Evolutionary conservation across 2,329 filamentous ascomycete genomes (phyloP), one percentile per base, ranked within the genome.

Genomic region (Chrysoporthe deuterocubensis): DNA sequence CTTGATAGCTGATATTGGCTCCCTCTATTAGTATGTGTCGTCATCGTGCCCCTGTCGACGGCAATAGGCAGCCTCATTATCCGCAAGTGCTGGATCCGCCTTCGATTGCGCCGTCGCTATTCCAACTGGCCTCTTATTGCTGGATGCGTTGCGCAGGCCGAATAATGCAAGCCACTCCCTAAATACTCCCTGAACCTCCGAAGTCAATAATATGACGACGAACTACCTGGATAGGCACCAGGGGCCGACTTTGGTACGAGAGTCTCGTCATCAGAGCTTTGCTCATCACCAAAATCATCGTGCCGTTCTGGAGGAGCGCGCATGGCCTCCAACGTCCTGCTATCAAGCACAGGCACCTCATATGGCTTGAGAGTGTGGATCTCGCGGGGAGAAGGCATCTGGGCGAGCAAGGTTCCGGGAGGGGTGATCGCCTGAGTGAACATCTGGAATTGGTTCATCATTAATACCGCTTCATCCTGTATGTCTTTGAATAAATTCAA

Each of bases 351-450:
- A 0, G 91, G 91, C 0, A 88, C 86, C 7, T 85, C 82, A 73
- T 89, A 97, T 0, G 88, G 83, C 74, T 90, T 90, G 46, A 93
- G 81, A 0, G 83, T 85, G 71, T 96, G 91, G 64, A 97, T 93
- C 74, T 97, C 94, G 71, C 95, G 88, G 1, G 95, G 95, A 1
- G 92, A 95, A 0, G 96, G 95, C 81, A 98, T 91, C 69, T 88
- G 90, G 7, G 92, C 86, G 4, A 97, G 79, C 11, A 97, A 81
- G 0, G 91, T 87, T 16, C 89, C 90, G 4, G 87, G 85, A 0
- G 91, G 84, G 0, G 94, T 93, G 43, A 98, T 86, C 1, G 83
- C 66, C 76, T 97, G 93, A 0, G 93, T 90, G 69, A 94, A 93
- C 74, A 97, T 90, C 89, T 95, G 70, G 32, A 9, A n/a, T 46